Evolutionary conservation across 352 stramenopile species (phyloP), one percentile per base, ranked within the genome.

Genomic region (Poterioochromonas sp.): DNA sequence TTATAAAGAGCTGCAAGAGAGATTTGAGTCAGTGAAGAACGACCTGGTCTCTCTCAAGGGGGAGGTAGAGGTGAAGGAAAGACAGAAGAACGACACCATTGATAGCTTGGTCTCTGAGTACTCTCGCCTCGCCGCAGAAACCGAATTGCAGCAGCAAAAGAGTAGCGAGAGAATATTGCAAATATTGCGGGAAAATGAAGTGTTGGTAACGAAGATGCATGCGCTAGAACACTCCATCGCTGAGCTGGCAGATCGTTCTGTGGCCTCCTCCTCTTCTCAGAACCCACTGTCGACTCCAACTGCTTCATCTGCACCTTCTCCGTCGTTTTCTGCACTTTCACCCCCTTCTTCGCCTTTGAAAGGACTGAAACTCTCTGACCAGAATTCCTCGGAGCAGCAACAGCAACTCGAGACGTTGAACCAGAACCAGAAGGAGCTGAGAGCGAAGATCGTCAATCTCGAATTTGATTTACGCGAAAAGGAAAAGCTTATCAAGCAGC

Each of bases 151-250:
- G 3, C 20, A 74, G 29, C 37, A 74, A 12, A n/a, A 54, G 15
- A 51, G 40, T 74, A 18, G 22, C 22, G 12, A 51, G 8, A 3
- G 65, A 8, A 54, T 74, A 18, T 1, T 12, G 12, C 37, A 74
- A 54, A 15, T 74, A 22, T 34, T 35, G 2, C 18, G 11, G 8
- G 65, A 74, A 54, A 74, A 74, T 54, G 65, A 74, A 54, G 40
- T 74, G 5, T 54, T 74, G 40, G 65, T 74, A 11, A 74, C 65
- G 0, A 51, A 54, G 40, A 58, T 74, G 65, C 39, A 74, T 51
- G 65, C 65, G 29, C 53, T 74, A 37, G 65, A 74, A n/a, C 65
- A 74, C n/a, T 54, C 37, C 40, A 74, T 74, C 41, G 29, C 65
- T 18, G 65, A 74, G 65, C 37, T 74, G 5, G 65, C 65, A 40